Percentiles rank a stretch among this genome's conserved stretches.
Conservation (phyloP, 495 filamentous ascomycete species). For the Penicillium psychrofluorescens region DNA sequence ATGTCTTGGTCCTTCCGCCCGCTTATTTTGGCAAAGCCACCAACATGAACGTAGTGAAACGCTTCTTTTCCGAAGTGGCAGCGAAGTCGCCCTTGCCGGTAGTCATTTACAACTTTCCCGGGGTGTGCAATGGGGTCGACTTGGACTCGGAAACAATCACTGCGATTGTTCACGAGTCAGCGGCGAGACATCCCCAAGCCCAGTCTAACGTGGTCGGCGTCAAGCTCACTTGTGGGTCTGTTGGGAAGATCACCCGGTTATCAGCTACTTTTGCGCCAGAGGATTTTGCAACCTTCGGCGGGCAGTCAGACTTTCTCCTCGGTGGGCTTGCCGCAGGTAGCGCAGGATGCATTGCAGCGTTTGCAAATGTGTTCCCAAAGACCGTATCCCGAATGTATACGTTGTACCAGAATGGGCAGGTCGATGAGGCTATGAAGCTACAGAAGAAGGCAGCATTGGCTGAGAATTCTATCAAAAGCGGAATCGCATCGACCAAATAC, state of each 20-base stretch:
- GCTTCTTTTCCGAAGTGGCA: slow-evolving; percentile 56
- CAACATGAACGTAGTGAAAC: slow-evolving; percentile 46
- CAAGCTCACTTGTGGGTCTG: slow-evolving; percentile 63
- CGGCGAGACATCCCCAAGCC: slow-evolving; percentile 35
- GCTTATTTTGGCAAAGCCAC: slow-evolving; percentile 60
- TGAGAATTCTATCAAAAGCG: slow-evolving; percentile 76
- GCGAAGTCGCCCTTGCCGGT: slow-evolving; percentile 44
- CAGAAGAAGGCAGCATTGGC: slow-evolving; percentile 67
- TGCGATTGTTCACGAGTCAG: slow-evolving; percentile 36
- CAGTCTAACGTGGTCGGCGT: slow-evolving; percentile 53
- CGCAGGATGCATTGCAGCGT: slow-evolving; percentile 58
- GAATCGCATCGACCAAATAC: slow-evolving; percentile 60
- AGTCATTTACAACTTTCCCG: slow-evolving; percentile 67
- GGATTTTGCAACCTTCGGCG: slow-evolving; percentile 59
- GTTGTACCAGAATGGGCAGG: slow-evolving; percentile 55
- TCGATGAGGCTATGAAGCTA: slow-evolving; percentile 57
- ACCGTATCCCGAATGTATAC: slow-evolving; percentile 55
- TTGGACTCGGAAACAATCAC: slow-evolving; percentile 56
- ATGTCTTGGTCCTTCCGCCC: slow-evolving; percentile 52
- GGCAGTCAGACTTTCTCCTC: slow-evolving; percentile 64
- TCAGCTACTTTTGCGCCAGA: slow-evolving; percentile 45
- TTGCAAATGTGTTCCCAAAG: slow-evolving; percentile 62
- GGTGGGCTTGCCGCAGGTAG: slow-evolving; percentile 37
- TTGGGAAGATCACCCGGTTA: slow-evolving; percentile 57
- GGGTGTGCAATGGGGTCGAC: slow-evolving; percentile 65